These are phyloP conservation scores for Proliferodiscus dingleyae DNA, from an alignment of 2,329 filamentous ascomycete species.

Conservation along the genomic window DNA sequence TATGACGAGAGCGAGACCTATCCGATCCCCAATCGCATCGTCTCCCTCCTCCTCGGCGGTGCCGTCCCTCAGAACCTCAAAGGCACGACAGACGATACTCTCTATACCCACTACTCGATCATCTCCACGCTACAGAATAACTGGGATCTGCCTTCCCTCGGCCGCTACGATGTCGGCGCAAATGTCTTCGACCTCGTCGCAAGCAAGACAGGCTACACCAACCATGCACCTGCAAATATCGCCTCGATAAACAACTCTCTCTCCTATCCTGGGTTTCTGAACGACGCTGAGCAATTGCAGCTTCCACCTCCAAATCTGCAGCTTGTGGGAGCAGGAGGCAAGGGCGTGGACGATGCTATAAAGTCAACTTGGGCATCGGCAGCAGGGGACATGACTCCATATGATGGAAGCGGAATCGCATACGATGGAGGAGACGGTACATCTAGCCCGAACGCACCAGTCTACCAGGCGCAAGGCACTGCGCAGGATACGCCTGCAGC, in stretches of 20 bases:
- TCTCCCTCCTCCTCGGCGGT: conserved; percentile 50
- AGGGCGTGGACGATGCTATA: conserved; percentile 34
- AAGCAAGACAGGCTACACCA: conserved; percentile 25
- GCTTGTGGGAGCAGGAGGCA: conserved; percentile 39
- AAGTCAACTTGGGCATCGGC: conserved; percentile 30
- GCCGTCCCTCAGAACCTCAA: conserved; percentile 43
- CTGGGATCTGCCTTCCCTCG: conserved; percentile 39
- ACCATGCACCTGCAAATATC: conserved; percentile 29
- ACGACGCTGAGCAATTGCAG: conserved; percentile 30
- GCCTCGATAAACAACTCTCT: conserved; percentile 40
- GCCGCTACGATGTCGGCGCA: conserved; percentile 40
- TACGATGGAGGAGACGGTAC: conserved; percentile 37
- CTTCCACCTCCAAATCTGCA: conserved; percentile 40
- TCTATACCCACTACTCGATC: conserved; percentile 43
- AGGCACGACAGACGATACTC: conserved; percentile 47
- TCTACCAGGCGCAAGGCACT: conserved; percentile 34
- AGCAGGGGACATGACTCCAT: conserved; percentile 34
- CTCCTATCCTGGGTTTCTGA: conserved; percentile 40
- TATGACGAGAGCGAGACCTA: conserved; percentile 55
- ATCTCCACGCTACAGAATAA: conserved; percentile 39
- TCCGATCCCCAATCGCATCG: conserved; percentile 47
- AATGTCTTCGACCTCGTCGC: conserved; percentile 32
- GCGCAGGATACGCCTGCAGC: conserved; percentile 14
- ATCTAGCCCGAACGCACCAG: conserved; percentile 31
- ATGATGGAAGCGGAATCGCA: conserved; percentile 41